phyloP scores from a whole-genome alignment of 192 early-diverging fungal species.

The Phlyctochytrium arcticum region DNA sequence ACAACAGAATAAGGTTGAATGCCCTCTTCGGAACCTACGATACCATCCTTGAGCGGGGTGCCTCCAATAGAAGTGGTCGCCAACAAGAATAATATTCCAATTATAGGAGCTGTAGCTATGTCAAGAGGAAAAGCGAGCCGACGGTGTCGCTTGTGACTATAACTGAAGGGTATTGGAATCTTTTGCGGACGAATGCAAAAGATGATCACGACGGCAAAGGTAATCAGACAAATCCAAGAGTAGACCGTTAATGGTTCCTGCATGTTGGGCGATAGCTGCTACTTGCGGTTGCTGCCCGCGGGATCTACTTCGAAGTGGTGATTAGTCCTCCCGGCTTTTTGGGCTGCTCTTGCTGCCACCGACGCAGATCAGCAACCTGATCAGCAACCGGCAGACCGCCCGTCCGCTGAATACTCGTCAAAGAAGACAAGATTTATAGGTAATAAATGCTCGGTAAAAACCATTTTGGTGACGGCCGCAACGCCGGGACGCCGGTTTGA shows the following conservation, averaged over 20 bases:
- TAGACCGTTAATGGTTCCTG: not conserved
- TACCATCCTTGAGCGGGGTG: conserved; percentile 47
- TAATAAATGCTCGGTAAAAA: no score
- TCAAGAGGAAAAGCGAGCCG: conserved; percentile 33
- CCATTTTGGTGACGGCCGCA: no score
- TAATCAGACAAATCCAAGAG: conserved; percentile 58
- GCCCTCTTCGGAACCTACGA: conserved; percentile 51
- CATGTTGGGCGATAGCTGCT: not conserved
- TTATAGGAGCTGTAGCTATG: conserved; percentile 66
- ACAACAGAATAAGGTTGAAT: conserved; percentile 79
- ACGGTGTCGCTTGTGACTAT: not conserved
- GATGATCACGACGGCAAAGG: conserved; percentile 57
- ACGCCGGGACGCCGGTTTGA: no score
- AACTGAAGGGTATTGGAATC: conserved; percentile 43
- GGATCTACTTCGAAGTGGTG: no score
- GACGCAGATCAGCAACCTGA: no score
- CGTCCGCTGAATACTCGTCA: no score
- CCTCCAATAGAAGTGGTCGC: conserved; percentile 51
- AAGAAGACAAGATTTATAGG: no score
- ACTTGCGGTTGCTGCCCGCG: not conserved
- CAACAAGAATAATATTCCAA: conserved; percentile 67
- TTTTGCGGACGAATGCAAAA: conserved; percentile 58
- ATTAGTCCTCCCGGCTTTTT: no score
- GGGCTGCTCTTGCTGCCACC: no score
- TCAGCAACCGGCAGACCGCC: no score